These are phyloP conservation scores for Stagonosporopsis tanaceti DNA, from an alignment of 2,329 filamentous ascomycete genomes.

Conservation along the genomic window DNA sequence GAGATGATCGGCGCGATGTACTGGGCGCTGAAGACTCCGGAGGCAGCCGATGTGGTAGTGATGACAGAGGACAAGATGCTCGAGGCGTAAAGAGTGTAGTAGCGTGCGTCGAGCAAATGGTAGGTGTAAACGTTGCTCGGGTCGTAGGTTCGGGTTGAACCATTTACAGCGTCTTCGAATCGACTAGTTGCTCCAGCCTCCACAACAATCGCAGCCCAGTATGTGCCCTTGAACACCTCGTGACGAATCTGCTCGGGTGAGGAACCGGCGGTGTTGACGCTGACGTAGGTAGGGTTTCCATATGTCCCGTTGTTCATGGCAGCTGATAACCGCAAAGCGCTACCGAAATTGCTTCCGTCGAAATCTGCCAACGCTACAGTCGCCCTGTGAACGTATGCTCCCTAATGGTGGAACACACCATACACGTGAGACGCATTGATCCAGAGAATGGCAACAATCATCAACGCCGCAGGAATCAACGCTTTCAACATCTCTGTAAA, in stretches of 20 bases:
- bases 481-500: conserved; percentile 19
- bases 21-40: conserved; percentile 18
- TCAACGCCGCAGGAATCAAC: conserved; percentile 18
- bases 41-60: conserved; percentile 17
- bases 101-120: conserved; percentile 18
- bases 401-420: conserved; percentile 18
- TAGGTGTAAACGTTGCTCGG: conserved; percentile 20
- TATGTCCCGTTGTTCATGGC: conserved; percentile 22
- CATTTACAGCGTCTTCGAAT: conserved; percentile 22
- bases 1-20: conserved; percentile 13
- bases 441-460: conserved; percentile 24
- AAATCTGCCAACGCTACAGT: conserved; percentile 25
- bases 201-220: conserved; percentile 23
- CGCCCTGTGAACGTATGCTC: conserved; percentile 17
- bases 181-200: conserved; percentile 17
- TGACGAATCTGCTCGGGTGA: conserved; percentile 18
- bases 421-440: conserved; percentile 24
- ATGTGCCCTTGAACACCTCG: conserved; percentile 23
- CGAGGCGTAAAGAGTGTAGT: conserved; percentile 18
- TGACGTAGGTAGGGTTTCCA: conserved; percentile 23
- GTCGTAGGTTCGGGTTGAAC: conserved; percentile 17
- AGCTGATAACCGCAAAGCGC: conserved; percentile 17
- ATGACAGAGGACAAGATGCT: conserved; percentile 17
- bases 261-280: conserved; percentile 12
- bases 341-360: conserved; percentile 21